These are phyloP conservation scores for Tripterygium wilfordii DNA, from an alignment of 177 flowering plant genomes.

Conservation along the genomic window DNA sequence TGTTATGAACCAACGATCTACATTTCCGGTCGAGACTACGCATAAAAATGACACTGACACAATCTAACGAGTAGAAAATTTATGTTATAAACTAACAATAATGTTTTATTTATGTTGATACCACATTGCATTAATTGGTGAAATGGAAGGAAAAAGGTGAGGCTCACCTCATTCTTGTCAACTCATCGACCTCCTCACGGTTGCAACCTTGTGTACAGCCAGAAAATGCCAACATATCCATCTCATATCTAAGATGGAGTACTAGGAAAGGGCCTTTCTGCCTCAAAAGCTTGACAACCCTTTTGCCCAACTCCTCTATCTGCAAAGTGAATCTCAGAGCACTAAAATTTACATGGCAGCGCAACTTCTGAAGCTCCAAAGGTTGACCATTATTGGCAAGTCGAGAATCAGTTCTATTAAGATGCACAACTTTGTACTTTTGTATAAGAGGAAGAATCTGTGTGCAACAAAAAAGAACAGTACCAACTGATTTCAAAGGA, in stretches of 20 bases:
- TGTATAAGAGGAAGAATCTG: conserved; percentile 21
- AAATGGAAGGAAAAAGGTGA: too few relatives aligned
- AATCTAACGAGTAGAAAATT: too few relatives aligned
- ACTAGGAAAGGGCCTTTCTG: conserved; percentile 32
- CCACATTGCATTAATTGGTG: too few relatives aligned
- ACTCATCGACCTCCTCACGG: conserved; percentile 22
- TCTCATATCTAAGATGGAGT: conserved; percentile 48
- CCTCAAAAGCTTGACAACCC: conserved; percentile 22
- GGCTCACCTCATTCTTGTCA: conserved; percentile 34
- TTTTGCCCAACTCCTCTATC: conserved; percentile 34
- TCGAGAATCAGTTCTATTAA: conserved; percentile 38
- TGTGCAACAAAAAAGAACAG: too few relatives aligned
- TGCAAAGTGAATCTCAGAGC: conserved; percentile 29
- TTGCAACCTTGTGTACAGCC: conserved; percentile 40
- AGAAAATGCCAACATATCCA: conserved; percentile 52
- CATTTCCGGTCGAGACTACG: too few relatives aligned
- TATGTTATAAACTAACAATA: too few relatives aligned
- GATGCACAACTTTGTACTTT: conserved; percentile 30
- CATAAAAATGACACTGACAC: too few relatives aligned
- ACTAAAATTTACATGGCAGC: too few relatives aligned
- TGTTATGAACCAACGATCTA: too few relatives aligned
- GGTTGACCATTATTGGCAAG: conserved; percentile 42
- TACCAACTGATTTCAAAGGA: too few relatives aligned
- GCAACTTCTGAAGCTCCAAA: conserved; percentile 29
- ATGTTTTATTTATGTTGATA: too few relatives aligned